A percentile compares a stretch with the other conserved stretches of the same genome.
Evolutionary conservation across 768 basidiomycete species (phyloP).

Genomic region (Calocybe cyanea): DNA sequence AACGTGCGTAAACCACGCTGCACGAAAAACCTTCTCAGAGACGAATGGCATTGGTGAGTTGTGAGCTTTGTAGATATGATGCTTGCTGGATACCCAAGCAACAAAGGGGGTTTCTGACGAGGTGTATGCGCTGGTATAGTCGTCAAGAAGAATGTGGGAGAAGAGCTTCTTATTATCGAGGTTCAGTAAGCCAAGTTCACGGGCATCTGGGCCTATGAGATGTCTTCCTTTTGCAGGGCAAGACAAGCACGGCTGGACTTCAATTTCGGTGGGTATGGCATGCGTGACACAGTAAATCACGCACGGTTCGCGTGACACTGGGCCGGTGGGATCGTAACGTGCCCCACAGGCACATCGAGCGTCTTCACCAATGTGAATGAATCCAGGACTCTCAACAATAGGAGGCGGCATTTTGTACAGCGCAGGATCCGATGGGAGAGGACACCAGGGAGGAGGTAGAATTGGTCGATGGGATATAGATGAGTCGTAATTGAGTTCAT

Average conservation of each 20-base stretch:
- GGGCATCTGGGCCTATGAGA: constrained; percentile 28
- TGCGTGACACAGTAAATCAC: neutral
- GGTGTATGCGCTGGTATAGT: constrained; percentile 28
- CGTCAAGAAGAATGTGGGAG: constrained; percentile 29
- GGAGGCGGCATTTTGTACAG: neutral
- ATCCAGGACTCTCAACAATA: neutral
- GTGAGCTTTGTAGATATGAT: neutral
- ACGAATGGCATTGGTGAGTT: constrained; percentile 11
- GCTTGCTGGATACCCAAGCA: neutral
- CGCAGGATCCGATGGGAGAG: neutral
- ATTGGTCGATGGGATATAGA: too few species aligned
- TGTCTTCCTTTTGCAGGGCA: neutral
- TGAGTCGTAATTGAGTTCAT: neutral
- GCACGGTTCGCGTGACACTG: neutral
- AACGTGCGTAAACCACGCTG: constrained; percentile 11
- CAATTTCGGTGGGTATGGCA: neutral
- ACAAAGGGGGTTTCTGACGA: constrained; percentile 34
- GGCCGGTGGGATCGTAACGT: neutral
- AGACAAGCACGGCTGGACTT: neutral
- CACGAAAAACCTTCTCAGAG: too few species aligned
- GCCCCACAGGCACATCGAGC: neutral
- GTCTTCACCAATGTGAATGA: neutral
- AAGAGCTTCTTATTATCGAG: constrained; percentile 27
- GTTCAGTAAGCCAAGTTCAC: constrained; percentile 28
- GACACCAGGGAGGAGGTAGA: neutral